phyloP scores from a whole-genome alignment of 306 rosid species.

The Fragaria ananassa region DNA sequence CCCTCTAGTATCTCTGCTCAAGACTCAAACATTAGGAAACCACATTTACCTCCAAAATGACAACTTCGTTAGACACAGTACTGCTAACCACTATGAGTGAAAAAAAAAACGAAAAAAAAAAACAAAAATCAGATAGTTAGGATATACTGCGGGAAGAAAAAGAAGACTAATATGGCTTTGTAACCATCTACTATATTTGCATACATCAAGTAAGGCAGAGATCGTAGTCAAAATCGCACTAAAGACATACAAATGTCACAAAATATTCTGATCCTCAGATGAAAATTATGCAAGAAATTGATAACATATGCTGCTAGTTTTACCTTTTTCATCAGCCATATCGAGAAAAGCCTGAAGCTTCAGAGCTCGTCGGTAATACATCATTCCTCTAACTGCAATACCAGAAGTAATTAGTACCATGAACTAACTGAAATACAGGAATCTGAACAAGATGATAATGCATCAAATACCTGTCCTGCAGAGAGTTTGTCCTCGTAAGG shows the following conservation, averaged over 20 bases:
- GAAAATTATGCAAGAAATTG: conserved; percentile 11
- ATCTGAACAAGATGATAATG: conserved; percentile 18
- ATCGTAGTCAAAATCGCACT: conserved; percentile 11
- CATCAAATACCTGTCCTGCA: conserved; percentile 71
- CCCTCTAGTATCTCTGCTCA: conserved; percentile 85
- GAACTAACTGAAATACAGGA: conserved; percentile 19
- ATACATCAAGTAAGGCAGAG: conserved; percentile 3
- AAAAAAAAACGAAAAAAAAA: not conserved
- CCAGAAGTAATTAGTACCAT: conserved; percentile 24
- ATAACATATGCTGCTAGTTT: conserved; percentile 31
- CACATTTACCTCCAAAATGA: conserved; percentile 25
- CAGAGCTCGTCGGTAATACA: conserved; percentile 92
- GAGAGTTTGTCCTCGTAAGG: conserved; percentile 94
- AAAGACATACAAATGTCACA: conserved; percentile 11
- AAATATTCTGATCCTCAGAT: conserved; percentile 8
- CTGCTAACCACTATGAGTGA: not conserved
- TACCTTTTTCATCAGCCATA: conserved; percentile 89
- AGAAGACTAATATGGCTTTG: conserved; percentile 42
- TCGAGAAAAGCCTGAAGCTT: conserved; percentile 99
- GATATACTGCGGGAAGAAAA: not conserved
- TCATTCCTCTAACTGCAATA: conserved; percentile 93
- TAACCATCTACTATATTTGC: conserved; percentile 66
- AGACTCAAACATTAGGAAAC: conserved; percentile 16
- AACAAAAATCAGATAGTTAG: not conserved
- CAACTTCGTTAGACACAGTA: conserved; percentile 6